Evolutionary conservation across 2,329 filamentous ascomycete species (phyloP).

Genomic region (Drechslerella dactyloides): DNA sequence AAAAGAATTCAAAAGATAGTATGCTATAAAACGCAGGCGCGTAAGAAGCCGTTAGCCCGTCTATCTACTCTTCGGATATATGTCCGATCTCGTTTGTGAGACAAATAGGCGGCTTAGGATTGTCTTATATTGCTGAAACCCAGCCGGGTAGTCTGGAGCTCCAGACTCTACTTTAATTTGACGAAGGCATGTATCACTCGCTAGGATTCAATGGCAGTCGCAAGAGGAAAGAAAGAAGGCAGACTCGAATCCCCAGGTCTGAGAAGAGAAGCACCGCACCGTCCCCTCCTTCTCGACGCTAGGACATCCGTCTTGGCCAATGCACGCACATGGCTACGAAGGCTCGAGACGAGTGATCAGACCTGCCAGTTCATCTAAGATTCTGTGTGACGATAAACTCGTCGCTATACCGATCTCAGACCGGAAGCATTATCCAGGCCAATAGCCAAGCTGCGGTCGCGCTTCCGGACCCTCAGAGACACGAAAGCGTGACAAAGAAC

Average conservation of each 20-base stretch:
- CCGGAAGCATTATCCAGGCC: constrained; percentile 9
- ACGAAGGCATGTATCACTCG: not conserved
- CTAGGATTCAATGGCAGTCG: not conserved
- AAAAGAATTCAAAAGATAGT: too few relatives aligned
- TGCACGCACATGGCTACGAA: not conserved
- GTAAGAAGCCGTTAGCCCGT: too few relatives aligned
- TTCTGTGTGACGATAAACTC: constrained; percentile 6
- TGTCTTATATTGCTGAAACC: not conserved
- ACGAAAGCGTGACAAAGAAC: constrained; percentile 2
- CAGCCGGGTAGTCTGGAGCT: not conserved
- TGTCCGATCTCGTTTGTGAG: not conserved
- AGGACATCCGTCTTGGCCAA: not conserved
- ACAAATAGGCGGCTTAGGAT: not conserved
- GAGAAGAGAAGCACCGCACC: not conserved
- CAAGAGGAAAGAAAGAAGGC: not conserved
- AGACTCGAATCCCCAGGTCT: too few relatives aligned
- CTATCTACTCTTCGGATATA: too few relatives aligned
- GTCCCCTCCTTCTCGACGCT: too few relatives aligned
- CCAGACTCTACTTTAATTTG: not conserved
- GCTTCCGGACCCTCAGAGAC: not conserved
- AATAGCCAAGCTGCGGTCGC: constrained; percentile 9
- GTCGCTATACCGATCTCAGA: not conserved
- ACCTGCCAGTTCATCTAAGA: constrained; percentile 10
- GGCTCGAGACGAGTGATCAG: not conserved
- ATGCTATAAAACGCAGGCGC: too few relatives aligned